Evolutionary conservation across 192 early-diverging fungal genomes (phyloP).

Genomic region (Piromyces sp.): DNA sequence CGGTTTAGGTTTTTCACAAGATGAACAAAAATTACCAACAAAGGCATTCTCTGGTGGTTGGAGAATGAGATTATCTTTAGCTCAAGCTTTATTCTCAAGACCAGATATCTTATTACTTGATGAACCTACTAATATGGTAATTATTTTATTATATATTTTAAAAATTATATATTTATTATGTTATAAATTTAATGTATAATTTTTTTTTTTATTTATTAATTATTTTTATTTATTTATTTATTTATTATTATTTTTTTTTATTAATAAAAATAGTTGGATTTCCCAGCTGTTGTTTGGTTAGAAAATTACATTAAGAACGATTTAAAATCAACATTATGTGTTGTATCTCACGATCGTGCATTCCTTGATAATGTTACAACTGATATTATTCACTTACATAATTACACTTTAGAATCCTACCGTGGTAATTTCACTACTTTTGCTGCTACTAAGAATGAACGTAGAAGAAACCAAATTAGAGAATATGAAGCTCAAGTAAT

Average conservation of each 20-base stretch:
- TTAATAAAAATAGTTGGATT: slow-evolving; percentile 17
- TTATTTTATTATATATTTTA: background rate
- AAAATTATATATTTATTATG: too few species aligned
- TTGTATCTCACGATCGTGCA: slow-evolving; percentile 92
- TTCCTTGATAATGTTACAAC: slow-evolving; percentile 95
- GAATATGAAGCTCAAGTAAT: slow-evolving; percentile 92
- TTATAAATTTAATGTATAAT: slow-evolving; percentile 1
- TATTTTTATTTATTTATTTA: too few species aligned
- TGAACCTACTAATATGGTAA: slow-evolving; percentile 75
- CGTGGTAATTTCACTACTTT: slow-evolving; percentile 87
- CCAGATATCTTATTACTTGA: slow-evolving; percentile 77
- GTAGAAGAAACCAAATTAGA: slow-evolving; percentile 70
- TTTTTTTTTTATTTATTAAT: slow-evolving; percentile 4
- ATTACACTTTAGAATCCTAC: slow-evolving; percentile 84
- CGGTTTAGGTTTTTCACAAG: slow-evolving; percentile 1
- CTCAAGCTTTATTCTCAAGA: slow-evolving; percentile 68
- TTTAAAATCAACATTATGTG: slow-evolving; percentile 72
- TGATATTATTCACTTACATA: slow-evolving; percentile 91
- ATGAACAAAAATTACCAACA: slow-evolving; percentile 10
- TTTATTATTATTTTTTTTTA: too few species aligned
- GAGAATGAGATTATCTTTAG: slow-evolving; percentile 80
- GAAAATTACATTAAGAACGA: slow-evolving; percentile 84
- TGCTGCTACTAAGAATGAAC: slow-evolving; percentile 73
- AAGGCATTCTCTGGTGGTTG: slow-evolving; percentile 62
- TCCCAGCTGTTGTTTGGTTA: slow-evolving; percentile 96